A percentile compares a stretch with the other conserved stretches of the same genome.
Conservation (phyloP, 129 eudicot genomes). For the Pseudognaphalium luteoalbum region DNA sequence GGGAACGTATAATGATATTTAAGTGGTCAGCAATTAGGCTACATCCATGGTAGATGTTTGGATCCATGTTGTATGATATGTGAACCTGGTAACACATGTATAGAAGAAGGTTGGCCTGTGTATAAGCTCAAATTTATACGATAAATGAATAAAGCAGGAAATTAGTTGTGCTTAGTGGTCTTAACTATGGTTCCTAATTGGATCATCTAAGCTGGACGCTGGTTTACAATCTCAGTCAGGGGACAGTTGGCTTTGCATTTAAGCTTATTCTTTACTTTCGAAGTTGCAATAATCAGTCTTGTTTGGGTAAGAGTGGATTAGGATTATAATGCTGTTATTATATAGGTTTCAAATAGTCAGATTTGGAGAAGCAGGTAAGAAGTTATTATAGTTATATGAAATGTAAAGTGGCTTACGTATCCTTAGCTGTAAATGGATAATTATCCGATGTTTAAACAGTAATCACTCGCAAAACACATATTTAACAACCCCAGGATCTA, state of each 20-base stretch:
- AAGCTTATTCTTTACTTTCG: not conserved
- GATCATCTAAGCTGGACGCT: not conserved
- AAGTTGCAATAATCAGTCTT: not conserved
- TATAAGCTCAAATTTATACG: constrained; percentile 1
- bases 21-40: constrained; percentile 4
- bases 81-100: not conserved
- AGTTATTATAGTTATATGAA: too few species aligned
- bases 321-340: not conserved
- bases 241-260: not conserved
- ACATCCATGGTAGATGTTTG: constrained; percentile 7
- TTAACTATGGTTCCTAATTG: not conserved
- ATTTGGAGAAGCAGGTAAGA: too few species aligned
- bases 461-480: too few species aligned
- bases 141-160: constrained; percentile 1
- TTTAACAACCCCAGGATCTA: too few species aligned
- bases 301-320: not conserved
- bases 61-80: not conserved
- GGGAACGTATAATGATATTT: not conserved
- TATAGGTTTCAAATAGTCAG: too few species aligned
- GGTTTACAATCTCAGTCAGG: not conserved
- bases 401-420: too few species aligned
- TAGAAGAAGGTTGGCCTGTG: constrained; percentile 8
- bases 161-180: not conserved
- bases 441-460: too few species aligned
- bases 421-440: too few species aligned